Percentiles rank a stretch among this genome's conserved stretches.
phyloP scores from a whole-genome alignment of 1,139 yeast species.

The Magnusiomyces tetraspermus region DNA sequence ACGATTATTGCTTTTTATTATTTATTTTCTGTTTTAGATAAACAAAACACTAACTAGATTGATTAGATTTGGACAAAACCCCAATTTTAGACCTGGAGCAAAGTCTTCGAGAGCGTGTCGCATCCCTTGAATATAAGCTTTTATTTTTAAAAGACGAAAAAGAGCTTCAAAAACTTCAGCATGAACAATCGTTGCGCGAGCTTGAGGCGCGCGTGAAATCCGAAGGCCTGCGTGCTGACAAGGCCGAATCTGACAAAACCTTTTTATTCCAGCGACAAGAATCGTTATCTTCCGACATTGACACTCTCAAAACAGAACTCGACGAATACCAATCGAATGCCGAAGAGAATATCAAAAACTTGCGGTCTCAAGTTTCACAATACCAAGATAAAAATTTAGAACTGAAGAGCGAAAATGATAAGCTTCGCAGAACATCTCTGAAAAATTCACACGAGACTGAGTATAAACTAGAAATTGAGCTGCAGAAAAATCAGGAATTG shows the following conservation, averaged over 20 bases:
- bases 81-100: background rate
- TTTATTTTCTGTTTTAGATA: no score
- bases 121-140: constrained; percentile 31
- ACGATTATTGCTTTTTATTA: no score
- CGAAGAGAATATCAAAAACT: constrained; percentile 19
- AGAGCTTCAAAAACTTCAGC: constrained; percentile 29
- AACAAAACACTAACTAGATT: no score
- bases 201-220: constrained; percentile 28
- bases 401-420: constrained; percentile 8
- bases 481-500: constrained; percentile 7
- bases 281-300: constrained; percentile 29
- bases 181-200: constrained; percentile 29
- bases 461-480: background rate
- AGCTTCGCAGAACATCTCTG: background rate
- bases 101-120: constrained; percentile 17
- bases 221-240: constrained; percentile 30
- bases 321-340: constrained; percentile 20
- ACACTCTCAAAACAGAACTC: constrained; percentile 26
- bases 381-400: constrained; percentile 16
- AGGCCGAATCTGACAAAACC: constrained; percentile 34
- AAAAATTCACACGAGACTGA: background rate
- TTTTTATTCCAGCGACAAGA: constrained; percentile 37
- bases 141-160: constrained; percentile 27
- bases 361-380: constrained; percentile 17
- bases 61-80: background rate